phyloP scores from a whole-genome alignment of 2,329 filamentous ascomycete species.

The Kalmusia sp. region DNA sequence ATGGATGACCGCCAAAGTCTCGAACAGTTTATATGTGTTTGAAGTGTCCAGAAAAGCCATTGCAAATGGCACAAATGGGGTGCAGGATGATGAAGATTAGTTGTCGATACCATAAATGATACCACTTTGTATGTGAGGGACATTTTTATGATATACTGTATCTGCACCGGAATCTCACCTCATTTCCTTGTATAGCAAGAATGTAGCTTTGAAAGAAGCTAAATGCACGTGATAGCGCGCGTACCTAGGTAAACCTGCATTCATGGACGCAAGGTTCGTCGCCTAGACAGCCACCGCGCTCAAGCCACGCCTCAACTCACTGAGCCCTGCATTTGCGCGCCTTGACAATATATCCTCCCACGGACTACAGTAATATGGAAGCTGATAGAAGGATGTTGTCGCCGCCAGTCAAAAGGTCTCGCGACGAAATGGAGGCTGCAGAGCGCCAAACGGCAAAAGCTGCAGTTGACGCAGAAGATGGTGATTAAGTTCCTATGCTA shows the following conservation, averaged over 20 bases:
- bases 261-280: neutral
- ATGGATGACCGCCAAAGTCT: conserved; percentile 74
- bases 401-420: conserved; percentile 22
- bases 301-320: neutral
- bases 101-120: conserved; percentile 13
- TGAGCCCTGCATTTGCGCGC: too few relatives aligned
- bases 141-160: too few relatives aligned
- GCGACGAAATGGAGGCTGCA: conserved; percentile 29
- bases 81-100: conserved; percentile 16
- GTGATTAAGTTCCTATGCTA: conserved; percentile 5
- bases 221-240: neutral
- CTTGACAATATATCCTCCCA: too few relatives aligned
- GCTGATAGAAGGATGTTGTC: conserved; percentile 16
- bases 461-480: conserved; percentile 15
- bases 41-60: conserved; percentile 67
- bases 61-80: conserved; percentile 22
- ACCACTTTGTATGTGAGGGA: conserved; percentile 5
- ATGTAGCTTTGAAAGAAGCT: too few relatives aligned
- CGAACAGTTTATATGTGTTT: conserved; percentile 87
- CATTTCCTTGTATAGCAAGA: too few relatives aligned
- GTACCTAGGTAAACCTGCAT: neutral
- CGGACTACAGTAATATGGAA: neutral
- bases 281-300: neutral
- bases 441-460: conserved; percentile 16
- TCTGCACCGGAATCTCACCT: too few relatives aligned